Base-by-base conservation (phyloP, 1,284 basidiomycete species). In the Microbotryomycetes sp. region DNA sequence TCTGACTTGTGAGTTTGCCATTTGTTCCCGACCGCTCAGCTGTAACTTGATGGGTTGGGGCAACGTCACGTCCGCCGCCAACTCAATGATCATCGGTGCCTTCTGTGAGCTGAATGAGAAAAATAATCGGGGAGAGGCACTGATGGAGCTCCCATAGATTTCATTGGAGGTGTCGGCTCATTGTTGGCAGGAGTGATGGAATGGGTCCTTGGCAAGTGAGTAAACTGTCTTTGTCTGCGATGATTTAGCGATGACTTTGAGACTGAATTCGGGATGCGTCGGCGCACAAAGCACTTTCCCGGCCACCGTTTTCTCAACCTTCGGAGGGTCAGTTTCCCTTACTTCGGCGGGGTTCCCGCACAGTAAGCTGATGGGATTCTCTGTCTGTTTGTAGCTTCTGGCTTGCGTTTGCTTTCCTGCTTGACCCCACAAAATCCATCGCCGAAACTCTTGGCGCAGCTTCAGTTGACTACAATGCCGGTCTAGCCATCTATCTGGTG, bases 231-330 rank as follows among this genome's bases (percentile, higher is more conserved):
- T n/a, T n/a, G n/a, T n/a, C n/a, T n/a, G n/a, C n/a, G n/a, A n/a
- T n/a, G n/a, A n/a, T n/a, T n/a, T n/a, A 41, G 35, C 9, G 35
- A 11, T 18, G 35, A 41, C 35, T 18, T 41, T 41, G 35, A 18
- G 18, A 11, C 35, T 18, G 18, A 41, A 18, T 41, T 41, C 35
- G 35, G 18, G 11, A 41, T 41, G 11, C 11, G 35, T 18, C 35
- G 35, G 35, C 35, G 11, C 18, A 18, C 35, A 11, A 27, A 67
- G 62, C 50, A 69, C 65, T 21, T 69, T 69, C 60, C 57, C 68
- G 2, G 64, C 63, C 48, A 62, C 61, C 16, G 67, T 68, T 45
- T 71, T 70, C 60, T 54, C 56, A 52, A 67, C 69, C 28, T 72
- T 72, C 41, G 69, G 64, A 4, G 35, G 35, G 35, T 41, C 9